Base-by-base conservation (phyloP, 495 filamentous ascomycete genomes). In the Aspergillus wentii region DNA sequence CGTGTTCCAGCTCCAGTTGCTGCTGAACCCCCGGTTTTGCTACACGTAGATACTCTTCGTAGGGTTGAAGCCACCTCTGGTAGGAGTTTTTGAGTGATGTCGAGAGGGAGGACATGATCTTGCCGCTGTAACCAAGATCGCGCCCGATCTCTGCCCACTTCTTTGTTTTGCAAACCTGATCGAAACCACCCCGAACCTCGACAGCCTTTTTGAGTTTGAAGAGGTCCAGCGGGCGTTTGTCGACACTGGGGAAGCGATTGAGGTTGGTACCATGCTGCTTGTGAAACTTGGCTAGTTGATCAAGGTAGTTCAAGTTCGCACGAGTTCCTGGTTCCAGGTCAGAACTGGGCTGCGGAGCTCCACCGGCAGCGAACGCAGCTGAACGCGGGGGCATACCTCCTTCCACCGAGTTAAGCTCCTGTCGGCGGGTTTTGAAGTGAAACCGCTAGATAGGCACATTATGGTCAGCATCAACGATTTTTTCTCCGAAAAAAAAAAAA, bases 101-200 rank as follows among this genome's bases (percentile, higher is more conserved):
- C 8, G 92, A 99, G 28, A 99, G 64, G n/a, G 94, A 97, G 0
- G 94, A 97, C 92, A 99, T 99, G 48, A 99, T 99, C 66, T 99
- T 99, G 54, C 92, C 92, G 55, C 92, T 96, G 64, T 99, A 99
- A 36, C 92, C 92, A 14, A 99, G 67, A 59, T 96, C 91, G 55
- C 92, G 83, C 22, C 92, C 92, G 44, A 99, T 96, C 60, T 99
- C 92, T 0, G 92, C 92, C 92, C 92, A 99, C 69, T 95, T 97
- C 62, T 99, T 99, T 33, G 80, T 74, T 64, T 94, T 96, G 72
- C 94, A 97, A 25, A 99, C 92, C 44, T 82, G 81, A 26, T 95
- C 88, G 50, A 99, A 99, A 0, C 92, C 92, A 19, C 92, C 92
- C 29, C 90, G 78, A 26, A 80, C 77, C 58, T 97, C 92, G 10